Base-by-base conservation (phyloP, 176 grass and related monocot genomes). In the Triticum monococcum region DNA sequence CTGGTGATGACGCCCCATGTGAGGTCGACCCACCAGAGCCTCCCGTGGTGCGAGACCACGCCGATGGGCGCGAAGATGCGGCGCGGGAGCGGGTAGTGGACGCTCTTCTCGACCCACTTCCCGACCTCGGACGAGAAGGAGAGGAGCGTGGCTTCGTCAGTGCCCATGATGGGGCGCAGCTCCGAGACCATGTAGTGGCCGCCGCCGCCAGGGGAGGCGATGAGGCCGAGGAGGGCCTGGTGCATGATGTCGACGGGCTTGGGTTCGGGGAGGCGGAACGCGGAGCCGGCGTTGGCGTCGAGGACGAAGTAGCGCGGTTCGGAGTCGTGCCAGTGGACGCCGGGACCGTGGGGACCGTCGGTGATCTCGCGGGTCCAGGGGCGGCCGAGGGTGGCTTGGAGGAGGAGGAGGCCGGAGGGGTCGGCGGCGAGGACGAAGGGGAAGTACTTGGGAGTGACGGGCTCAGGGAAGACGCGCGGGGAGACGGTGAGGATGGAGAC, bases 401-500 rank as follows among this genome's bases (percentile, higher is more conserved):
- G 78, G 78, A 87, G 85, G 40, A 87, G 78, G 38, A 87, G 85
- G 40, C 77, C 85, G 1, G 85, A 87, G 40, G 25, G 4, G 85
- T 81, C 85, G 8, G 85, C 36, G 56, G 85, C 85, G 22, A 87
- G 85, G 68, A 75, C 37, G 85, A 87, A 87, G 26, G 68, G 78
- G 78, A 74, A 87, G 85, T 64, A 18, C 8, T 59, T 30, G 17
- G 37, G 61, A 8, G 78, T 66, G 16, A 40, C 0, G 61, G 37
- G 60, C 25, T 66, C 60, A 30, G 61, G 61, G 78, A 66, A 64
- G 37, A 80, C 38, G 8, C 40, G 12, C 2, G 60, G 36, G 78
- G 37, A 64, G 61, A 80, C 12, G 61, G 61, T 80, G 78, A 80
- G 78, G 78, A 60, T 28, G 36, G 78, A 64, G 61, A 80, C 38